Conservation (phyloP, 2,329 filamentous ascomycete species). For the Colletotrichum chrysophilum region DNA sequence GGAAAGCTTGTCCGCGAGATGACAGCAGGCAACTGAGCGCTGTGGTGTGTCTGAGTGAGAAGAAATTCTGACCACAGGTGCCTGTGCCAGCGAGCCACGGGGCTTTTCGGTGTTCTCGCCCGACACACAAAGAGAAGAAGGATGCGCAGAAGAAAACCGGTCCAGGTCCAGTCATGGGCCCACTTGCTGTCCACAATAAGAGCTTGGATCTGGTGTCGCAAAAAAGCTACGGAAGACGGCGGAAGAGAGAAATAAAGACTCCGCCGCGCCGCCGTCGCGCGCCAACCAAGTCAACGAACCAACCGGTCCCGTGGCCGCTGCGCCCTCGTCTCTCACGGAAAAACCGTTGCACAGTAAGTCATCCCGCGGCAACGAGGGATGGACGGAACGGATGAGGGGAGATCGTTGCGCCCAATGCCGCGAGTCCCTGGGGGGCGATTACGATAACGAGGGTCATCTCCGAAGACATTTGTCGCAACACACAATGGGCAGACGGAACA, state of each 20-base stretch:
- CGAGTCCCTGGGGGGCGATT: not conserved
- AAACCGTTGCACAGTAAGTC: not conserved
- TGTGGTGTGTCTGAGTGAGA: not conserved
- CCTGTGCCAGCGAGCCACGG: not conserved
- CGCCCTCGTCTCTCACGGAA: not conserved
- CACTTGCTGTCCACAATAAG: constrained; percentile 12
- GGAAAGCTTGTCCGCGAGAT: constrained; percentile 1
- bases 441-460: constrained; percentile 8
- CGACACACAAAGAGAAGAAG: constrained; percentile 6
- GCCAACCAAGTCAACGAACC: not conserved
- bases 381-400: not conserved
- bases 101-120: constrained; percentile 14
- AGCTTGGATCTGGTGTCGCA: not conserved
- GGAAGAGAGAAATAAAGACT: constrained; percentile 1
- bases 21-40: constrained; percentile 1
- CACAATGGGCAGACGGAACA: not conserved
- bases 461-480: not conserved
- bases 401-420: not conserved
- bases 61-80: not conserved
- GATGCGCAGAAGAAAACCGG: not conserved
- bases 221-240: not conserved
- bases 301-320: not conserved
- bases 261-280: not conserved
- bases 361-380: not conserved
- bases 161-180: constrained; percentile 5